A percentile compares a stretch with the other conserved stretches of the same genome.
phyloP scores from a whole-genome alignment of 2,329 filamentous ascomycete species.

The Xylaria sp. region DNA sequence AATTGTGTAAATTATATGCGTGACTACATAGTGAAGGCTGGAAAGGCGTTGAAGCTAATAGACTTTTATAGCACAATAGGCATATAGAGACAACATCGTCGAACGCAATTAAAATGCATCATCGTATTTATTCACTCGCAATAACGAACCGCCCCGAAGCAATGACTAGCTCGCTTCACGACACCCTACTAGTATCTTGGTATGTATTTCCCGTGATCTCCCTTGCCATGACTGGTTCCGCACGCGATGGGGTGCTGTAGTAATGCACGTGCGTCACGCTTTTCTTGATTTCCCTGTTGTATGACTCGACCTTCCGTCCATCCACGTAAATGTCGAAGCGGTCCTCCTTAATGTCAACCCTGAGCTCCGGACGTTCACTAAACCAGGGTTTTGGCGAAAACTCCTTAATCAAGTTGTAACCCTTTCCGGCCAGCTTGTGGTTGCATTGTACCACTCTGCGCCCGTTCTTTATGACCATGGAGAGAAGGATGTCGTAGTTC shows the following conservation, averaged over 20 bases:
- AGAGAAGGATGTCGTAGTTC: constrained; percentile 37
- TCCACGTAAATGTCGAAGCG: constrained; percentile 33
- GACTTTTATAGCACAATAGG: too few relatives aligned
- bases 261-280: constrained; percentile 37
- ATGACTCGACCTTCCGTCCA: constrained; percentile 14
- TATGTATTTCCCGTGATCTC: constrained; percentile 33
- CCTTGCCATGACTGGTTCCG: constrained; percentile 32
- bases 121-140: neutral
- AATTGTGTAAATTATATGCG: too few relatives aligned
- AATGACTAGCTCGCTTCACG: too few relatives aligned
- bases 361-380: constrained; percentile 24
- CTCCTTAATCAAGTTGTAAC: constrained; percentile 29
- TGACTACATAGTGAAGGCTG: too few relatives aligned
- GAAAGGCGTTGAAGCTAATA: too few relatives aligned
- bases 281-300: constrained; percentile 32
- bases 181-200: constrained; percentile 7
- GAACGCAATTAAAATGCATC: too few relatives aligned
- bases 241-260: constrained; percentile 27
- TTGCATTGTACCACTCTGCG: constrained; percentile 33
- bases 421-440: constrained; percentile 29
- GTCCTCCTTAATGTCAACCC: constrained; percentile 31
- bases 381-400: constrained; percentile 36
- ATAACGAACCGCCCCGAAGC: too few relatives aligned
- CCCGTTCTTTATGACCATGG: constrained; percentile 33
- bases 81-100: too few relatives aligned